phyloP scores from a whole-genome alignment of 805 yeast species.

The Teunomyces panamensis region DNA sequence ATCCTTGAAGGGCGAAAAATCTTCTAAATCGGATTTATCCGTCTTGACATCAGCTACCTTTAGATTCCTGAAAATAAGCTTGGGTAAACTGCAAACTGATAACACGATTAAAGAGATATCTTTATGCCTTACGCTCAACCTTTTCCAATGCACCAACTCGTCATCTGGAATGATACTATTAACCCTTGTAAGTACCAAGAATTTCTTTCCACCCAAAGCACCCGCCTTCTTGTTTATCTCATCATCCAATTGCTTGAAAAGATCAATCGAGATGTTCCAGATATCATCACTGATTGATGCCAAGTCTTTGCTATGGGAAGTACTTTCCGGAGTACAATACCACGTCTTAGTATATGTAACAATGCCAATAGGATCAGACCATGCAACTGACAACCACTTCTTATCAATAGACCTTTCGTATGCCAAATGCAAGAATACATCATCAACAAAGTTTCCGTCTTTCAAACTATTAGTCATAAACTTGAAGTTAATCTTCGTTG shows the following conservation, averaged over 20 bases:
- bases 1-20: neutral
- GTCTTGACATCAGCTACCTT: neutral
- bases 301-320: slow-evolving; percentile 13
- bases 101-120: slow-evolving; percentile 64
- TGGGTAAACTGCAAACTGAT: slow-evolving; percentile 61
- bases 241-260: slow-evolving; percentile 37
- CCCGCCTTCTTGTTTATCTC: slow-evolving; percentile 27
- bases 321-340: slow-evolving; percentile 39
- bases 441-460: slow-evolving; percentile 46
- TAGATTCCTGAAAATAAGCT: slow-evolving; percentile 25
- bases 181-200: slow-evolving; percentile 64
- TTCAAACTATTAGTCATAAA: slow-evolving; percentile 22
- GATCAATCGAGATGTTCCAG: slow-evolving; percentile 54
- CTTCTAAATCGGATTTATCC: neutral
- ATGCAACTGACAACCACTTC: slow-evolving; percentile 81
- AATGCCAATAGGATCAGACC: slow-evolving; percentile 83
- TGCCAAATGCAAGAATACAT: slow-evolving; percentile 78
- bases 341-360: slow-evolving; percentile 63
- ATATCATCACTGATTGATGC: slow-evolving; percentile 62
- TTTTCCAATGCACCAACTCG: slow-evolving; percentile 75
- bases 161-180: slow-evolving; percentile 79
- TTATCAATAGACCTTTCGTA: slow-evolving; percentile 79
- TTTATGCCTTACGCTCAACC: slow-evolving; percentile 57
- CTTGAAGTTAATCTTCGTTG: slow-evolving; percentile 34
- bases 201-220: slow-evolving; percentile 50